These are phyloP conservation scores for Gremmenia infestans DNA, from an alignment of 2,329 filamentous ascomycete genomes.

Conservation along the genomic window DNA sequence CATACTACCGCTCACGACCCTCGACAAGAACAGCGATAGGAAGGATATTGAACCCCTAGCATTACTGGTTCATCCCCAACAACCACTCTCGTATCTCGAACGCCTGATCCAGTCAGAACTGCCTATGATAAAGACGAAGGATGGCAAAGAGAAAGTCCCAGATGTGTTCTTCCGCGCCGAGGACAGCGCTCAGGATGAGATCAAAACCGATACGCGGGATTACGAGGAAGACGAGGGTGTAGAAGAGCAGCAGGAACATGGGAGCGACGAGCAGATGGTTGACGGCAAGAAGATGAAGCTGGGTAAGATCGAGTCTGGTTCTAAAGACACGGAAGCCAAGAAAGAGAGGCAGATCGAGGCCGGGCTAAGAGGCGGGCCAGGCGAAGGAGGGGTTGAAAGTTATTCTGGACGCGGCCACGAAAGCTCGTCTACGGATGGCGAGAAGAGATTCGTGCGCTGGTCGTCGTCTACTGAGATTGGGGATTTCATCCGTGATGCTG, in stretches of 20 bases:
- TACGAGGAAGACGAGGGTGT: constrained; percentile 30
- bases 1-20: constrained; percentile 66
- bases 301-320: constrained; percentile 28
- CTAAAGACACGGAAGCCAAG: constrained; percentile 33
- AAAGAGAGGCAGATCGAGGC: constrained; percentile 35
- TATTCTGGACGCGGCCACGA: constrained; percentile 68
- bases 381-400: constrained; percentile 58
- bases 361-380: constrained; percentile 41
- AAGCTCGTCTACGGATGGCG: constrained; percentile 15
- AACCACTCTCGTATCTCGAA: constrained; percentile 86
- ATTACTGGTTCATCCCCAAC: constrained; percentile 80
- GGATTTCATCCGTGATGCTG: constrained; percentile 89
- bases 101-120: constrained; percentile 84
- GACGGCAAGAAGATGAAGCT: constrained; percentile 39
- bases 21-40: constrained; percentile 52
- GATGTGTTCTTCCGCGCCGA: constrained; percentile 76
- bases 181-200: constrained; percentile 60
- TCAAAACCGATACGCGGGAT: constrained; percentile 34
- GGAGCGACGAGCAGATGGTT: constrained; percentile 45
- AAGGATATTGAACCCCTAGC: constrained; percentile 80
- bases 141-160: constrained; percentile 65
- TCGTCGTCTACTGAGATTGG: constrained; percentile 84
- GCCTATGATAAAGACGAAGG: constrained; percentile 53
- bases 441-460: constrained; percentile 74
- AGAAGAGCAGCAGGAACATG: constrained; percentile 34